Base-by-base conservation (phyloP, 2,329 filamentous ascomycete species). In the Arthrobotrys pseudoclavata region DNA sequence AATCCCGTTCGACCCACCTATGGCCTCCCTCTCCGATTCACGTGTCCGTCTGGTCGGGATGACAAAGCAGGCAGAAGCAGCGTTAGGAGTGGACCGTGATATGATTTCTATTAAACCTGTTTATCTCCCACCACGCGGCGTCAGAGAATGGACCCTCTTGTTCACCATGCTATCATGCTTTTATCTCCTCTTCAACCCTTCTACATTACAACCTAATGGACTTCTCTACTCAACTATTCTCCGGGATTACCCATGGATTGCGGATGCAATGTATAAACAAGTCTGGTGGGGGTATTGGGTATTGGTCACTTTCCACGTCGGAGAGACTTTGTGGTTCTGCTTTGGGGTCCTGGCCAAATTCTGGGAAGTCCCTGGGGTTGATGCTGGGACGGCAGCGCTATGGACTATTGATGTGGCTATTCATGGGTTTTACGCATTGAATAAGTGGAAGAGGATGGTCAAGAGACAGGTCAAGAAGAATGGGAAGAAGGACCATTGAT, bases 401-500 rank as follows among this genome's bases (percentile, higher is more conserved):
- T 77, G 67, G 67, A 34, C 48, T 20, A 10, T 66, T 1, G 74
- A 77, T 31, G 67, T 71, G 4, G 20, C 53, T 10, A n/a, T 71
- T 40, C 40, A 67, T 31, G 74, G 74, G 13, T 71, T 31, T 7
- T 55, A 57, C n/a, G 52, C 64, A 10, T 22, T 77, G 12, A 29
- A 57, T 3, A 60, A 53, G 26, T 77, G 74, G 74, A 57, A 67
- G 6, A 77, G 37, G 47, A 77, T 77, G 74, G 45, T 77, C 10
- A 47, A 45, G 26, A 40, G 20, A 24, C 67, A 77, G 53, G 53
- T 22, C 10, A 77, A 50, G 37, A 47, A 47, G 22, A 71, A 62
- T 18, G 45, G 31, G 22, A 71, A 70, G 74, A 77, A 77, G 34
- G 74, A 71, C 40, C 74, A 77, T 68, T 77, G 26, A 57, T 45